phyloP scores from a whole-genome alignment of 2,329 filamentous ascomycete genomes.

The Nigrospora oryzae region DNA sequence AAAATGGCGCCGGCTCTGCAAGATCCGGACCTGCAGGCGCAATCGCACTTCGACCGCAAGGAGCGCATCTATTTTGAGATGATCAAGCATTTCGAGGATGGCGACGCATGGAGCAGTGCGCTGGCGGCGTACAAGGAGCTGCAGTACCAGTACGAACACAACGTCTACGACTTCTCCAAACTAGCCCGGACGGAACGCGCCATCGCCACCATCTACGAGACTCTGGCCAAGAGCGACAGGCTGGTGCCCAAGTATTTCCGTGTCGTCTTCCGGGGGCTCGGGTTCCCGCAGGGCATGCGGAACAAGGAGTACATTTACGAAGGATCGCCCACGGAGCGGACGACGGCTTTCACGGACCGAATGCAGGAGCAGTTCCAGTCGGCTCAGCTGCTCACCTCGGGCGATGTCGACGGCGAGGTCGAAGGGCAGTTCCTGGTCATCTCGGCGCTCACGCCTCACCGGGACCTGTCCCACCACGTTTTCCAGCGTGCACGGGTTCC shows the following conservation, averaged over 20 bases:
- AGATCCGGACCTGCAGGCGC: constrained; percentile 72
- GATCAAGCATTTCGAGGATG: constrained; percentile 90
- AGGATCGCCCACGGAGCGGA: constrained; percentile 66
- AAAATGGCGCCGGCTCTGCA: constrained; percentile 55
- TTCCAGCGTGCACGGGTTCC: constrained; percentile 83
- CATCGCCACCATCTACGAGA: constrained; percentile 88
- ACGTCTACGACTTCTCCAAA: constrained; percentile 85
- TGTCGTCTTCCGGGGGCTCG: constrained; percentile 80
- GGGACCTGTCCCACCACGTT: constrained; percentile 72
- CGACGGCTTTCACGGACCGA: constrained; percentile 76
- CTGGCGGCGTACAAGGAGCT: constrained; percentile 85
- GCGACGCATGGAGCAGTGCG: constrained; percentile 87
- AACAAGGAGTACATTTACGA: constrained; percentile 94
- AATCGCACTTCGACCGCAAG: constrained; percentile 86
- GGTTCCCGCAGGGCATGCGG: constrained; percentile 71
- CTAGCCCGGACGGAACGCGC: constrained; percentile 81
- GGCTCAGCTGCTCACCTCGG: constrained; percentile 68
- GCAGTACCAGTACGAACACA: constrained; percentile 82
- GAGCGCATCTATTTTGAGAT: constrained; percentile 89
- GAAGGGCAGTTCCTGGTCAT: constrained; percentile 89
- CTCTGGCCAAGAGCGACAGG: constrained; percentile 72
- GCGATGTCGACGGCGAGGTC: constrained; percentile 64
- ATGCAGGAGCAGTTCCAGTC: constrained; percentile 87
- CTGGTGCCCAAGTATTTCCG: constrained; percentile 81
- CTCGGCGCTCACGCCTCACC: constrained; percentile 71